phyloP scores from a whole-genome alignment of 805 yeast species.

The Wickerhamomyces canadensis region DNA sequence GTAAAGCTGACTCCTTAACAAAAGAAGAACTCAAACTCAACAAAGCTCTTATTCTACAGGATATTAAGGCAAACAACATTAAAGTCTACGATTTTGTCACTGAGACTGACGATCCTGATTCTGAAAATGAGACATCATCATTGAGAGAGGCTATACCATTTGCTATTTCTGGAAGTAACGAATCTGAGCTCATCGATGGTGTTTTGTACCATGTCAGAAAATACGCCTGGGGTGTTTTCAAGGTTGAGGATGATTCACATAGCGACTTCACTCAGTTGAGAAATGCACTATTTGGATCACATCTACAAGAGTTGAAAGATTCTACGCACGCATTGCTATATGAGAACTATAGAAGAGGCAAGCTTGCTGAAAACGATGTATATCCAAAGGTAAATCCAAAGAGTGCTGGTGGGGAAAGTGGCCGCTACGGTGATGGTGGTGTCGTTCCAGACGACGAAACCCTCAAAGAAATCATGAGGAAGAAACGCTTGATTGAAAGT shows the following conservation, averaged over 20 bases:
- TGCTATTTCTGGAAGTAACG: conserved; percentile 58
- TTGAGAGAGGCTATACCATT: conserved; percentile 53
- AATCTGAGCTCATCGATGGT: conserved; percentile 25
- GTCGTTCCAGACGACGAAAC: conserved; percentile 5
- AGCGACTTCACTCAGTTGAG: conserved; percentile 70
- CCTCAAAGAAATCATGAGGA: conserved; percentile 14
- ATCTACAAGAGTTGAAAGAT: conserved; percentile 78
- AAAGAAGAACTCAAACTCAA: conserved; percentile 49
- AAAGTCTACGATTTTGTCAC: conserved; percentile 70
- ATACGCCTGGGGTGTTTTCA: conserved; percentile 67
- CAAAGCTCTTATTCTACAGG: conserved; percentile 50
- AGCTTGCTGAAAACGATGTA: conserved; percentile 34
- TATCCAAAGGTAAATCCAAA: background rate
- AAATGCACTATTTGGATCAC: conserved; percentile 70
- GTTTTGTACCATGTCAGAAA: conserved; percentile 41
- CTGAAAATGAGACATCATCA: conserved; percentile 25
- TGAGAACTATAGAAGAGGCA: conserved; percentile 74
- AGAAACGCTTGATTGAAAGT: conserved; percentile 15
- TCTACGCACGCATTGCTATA: conserved; percentile 69
- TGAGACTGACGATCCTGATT: conserved; percentile 45
- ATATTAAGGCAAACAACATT: conserved; percentile 51
- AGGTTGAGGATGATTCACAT: conserved; percentile 48
- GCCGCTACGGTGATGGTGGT: background rate
- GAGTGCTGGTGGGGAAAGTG: conserved; percentile 2
- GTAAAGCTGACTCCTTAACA: conserved; percentile 77